Evolutionary conservation across 139 green algal species (phyloP).

Genomic region (Ettlia oleoabundans): DNA sequence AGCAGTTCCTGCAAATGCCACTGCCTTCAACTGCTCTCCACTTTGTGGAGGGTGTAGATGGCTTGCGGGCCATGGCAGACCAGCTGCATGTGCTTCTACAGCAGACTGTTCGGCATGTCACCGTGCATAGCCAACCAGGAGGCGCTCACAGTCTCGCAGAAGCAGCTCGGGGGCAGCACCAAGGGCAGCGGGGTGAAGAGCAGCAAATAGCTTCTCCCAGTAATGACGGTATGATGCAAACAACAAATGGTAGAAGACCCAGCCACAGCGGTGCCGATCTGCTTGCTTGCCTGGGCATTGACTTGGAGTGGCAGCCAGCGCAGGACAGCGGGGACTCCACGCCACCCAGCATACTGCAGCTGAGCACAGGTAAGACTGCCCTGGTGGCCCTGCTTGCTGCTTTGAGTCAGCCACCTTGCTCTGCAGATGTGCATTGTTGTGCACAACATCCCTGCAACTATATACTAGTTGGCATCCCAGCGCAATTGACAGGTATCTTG

Average conservation of each 20-base stretch:
- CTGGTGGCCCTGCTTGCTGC: too few species aligned
- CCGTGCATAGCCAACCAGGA: background rate
- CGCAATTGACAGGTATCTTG: too few species aligned
- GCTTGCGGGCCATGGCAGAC: background rate
- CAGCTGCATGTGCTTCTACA: background rate
- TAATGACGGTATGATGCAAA: too few species aligned
- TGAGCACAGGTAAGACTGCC: slow-evolving; percentile 11
- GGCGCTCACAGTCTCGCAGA: slow-evolving; percentile 26
- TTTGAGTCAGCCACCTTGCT: too few species aligned
- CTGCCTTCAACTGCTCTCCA: slow-evolving; percentile 39
- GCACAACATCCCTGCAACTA: too few species aligned
- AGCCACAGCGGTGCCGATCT: slow-evolving; percentile 2
- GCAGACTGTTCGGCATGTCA: background rate
- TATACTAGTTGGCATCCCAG: too few species aligned
- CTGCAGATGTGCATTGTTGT: too few species aligned
- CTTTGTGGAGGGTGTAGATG: slow-evolving; percentile 24
- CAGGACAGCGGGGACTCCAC: slow-evolving; percentile 9
- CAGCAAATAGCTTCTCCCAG: too few species aligned
- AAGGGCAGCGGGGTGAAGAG: background rate
- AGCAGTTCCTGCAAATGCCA: slow-evolving; percentile 59
- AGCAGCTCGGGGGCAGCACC: slow-evolving; percentile 3
- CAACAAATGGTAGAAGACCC: too few species aligned
- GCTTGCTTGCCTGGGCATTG: slow-evolving; percentile 63
- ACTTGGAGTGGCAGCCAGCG: slow-evolving; percentile 83
- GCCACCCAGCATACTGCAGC: slow-evolving; percentile 51